These are phyloP conservation scores for Ceratocystiopsis minuta DNA, from an alignment of 2,329 filamentous ascomycete species.

Conservation along the genomic window DNA sequence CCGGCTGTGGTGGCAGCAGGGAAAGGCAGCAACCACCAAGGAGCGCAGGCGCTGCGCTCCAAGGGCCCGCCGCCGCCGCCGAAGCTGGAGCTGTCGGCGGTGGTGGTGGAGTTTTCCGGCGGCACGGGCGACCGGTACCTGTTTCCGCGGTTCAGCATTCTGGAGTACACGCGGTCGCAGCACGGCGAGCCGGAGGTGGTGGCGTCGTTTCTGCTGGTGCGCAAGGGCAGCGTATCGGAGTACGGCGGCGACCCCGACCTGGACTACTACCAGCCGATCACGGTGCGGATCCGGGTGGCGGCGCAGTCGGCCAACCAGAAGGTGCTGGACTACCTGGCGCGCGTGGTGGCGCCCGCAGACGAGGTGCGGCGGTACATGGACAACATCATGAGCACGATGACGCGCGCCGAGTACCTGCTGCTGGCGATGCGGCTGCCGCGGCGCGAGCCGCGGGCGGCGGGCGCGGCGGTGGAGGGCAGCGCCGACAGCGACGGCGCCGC, in stretches of 20 bases:
- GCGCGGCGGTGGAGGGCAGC: neutral
- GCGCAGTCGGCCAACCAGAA: constrained; percentile 21
- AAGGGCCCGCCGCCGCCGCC: constrained; percentile 36
- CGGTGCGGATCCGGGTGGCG: constrained; percentile 30
- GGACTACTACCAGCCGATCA: constrained; percentile 64
- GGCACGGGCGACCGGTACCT: constrained; percentile 57
- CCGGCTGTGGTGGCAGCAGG: neutral
- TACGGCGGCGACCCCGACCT: constrained; percentile 43
- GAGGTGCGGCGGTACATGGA: constrained; percentile 52
- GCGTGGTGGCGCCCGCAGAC: constrained; percentile 43
- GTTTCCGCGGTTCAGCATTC: constrained; percentile 60
- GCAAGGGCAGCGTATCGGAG: constrained; percentile 50
- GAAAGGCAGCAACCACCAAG: neutral
- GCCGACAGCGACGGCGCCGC: neutral
- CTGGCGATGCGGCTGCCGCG: constrained; percentile 48
- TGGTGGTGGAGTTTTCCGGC: constrained; percentile 49
- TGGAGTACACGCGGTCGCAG: constrained; percentile 42
- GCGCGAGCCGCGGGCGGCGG: constrained; percentile 14
- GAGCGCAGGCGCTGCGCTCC: constrained; percentile 33
- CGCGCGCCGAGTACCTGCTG: constrained; percentile 47
- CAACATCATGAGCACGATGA: constrained; percentile 51
- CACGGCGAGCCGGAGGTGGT: constrained; percentile 40
- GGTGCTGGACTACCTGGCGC: constrained; percentile 40
- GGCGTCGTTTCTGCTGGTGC: constrained; percentile 61
- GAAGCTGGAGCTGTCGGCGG: constrained; percentile 45